These are phyloP conservation scores for Apiotrichum veenhuisii DNA, from an alignment of 1,284 basidiomycete genomes.

Conservation along the genomic window DNA sequence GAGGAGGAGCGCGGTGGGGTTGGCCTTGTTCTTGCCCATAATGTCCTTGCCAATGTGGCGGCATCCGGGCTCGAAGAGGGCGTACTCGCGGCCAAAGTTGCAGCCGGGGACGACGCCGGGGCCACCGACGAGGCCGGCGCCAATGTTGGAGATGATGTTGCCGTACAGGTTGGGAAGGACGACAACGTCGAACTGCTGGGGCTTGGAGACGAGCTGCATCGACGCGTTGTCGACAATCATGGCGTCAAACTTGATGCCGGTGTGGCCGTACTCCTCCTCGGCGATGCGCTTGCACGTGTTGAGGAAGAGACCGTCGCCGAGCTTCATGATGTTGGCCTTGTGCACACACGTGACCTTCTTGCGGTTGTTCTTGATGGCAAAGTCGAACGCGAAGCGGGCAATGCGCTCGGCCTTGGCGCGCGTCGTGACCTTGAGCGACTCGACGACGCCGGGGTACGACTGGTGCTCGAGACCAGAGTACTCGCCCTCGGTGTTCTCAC, in stretches of 20 bases:
- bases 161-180: conserved; percentile 63
- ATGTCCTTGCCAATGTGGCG: conserved; percentile 97
- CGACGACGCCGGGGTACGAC: conserved; percentile 97
- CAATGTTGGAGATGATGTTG: conserved; percentile 97
- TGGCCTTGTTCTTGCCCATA: conserved; percentile 95
- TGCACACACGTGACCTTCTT: conserved; percentile 99
- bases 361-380: conserved; percentile 96
- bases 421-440: conserved; percentile 96
- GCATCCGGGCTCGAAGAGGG: conserved; percentile 97
- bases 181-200: conserved; percentile 64
- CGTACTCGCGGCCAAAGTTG: conserved; percentile 97
- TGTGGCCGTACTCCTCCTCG: conserved; percentile 82
- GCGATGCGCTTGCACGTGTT: conserved; percentile 96
- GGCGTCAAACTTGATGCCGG: conserved; percentile 89
- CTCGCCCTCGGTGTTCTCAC: conserved; percentile 99
- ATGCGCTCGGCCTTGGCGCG: conserved; percentile 95
- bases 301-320: conserved; percentile 98
- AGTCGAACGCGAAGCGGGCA: conserved; percentile 96
- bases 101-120: conserved; percentile 97
- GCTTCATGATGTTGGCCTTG: conserved; percentile 99
- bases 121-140: conserved; percentile 95
- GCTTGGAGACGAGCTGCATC: conserved; percentile 96
- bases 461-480: conserved; percentile 99
- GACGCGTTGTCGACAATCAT: conserved; percentile 99
- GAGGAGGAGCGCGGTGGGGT: conserved; percentile 97